These are phyloP conservation scores for Ananas comosus DNA, from an alignment of 176 grass and related monocot species.

Conservation along the genomic window DNA sequence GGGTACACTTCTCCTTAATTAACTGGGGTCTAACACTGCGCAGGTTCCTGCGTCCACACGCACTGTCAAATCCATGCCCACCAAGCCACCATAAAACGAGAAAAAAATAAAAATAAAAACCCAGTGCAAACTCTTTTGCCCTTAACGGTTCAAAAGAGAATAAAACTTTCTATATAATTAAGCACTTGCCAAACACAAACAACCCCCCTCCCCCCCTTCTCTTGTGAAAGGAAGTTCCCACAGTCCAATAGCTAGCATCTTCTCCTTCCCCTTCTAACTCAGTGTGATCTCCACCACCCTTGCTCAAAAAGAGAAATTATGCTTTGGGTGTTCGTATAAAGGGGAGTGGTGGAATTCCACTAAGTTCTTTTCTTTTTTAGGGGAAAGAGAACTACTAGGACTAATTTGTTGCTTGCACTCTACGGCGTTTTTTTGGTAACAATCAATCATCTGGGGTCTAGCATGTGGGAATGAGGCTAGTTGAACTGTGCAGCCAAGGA, in stretches of 20 bases:
- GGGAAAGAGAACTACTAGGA: no score
- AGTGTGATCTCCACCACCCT: no score
- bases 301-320: constrained; percentile 16
- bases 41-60: constrained; percentile 17
- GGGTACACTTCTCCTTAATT: constrained; percentile 11
- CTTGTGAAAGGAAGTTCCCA: background rate
- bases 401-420: background rate
- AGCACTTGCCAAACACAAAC: background rate
- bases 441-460: constrained; percentile 40
- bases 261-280: background rate
- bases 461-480: constrained; percentile 60
- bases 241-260: background rate
- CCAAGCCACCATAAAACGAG: background rate
- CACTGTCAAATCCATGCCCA: constrained; percentile 12
- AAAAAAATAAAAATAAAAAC: background rate
- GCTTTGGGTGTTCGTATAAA: constrained; percentile 12
- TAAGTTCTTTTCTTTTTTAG: no score
- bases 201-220: background rate
- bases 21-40: background rate
- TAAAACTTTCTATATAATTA: background rate
- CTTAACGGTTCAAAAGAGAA: constrained; percentile 1
- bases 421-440: no score
- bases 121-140: background rate
- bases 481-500: constrained; percentile 75
- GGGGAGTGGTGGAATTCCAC: constrained; percentile 17